Evolutionary conservation across 768 basidiomycete genomes (phyloP), one percentile per base, ranked within the genome.

Genomic region (Pisolithus sp.): DNA sequence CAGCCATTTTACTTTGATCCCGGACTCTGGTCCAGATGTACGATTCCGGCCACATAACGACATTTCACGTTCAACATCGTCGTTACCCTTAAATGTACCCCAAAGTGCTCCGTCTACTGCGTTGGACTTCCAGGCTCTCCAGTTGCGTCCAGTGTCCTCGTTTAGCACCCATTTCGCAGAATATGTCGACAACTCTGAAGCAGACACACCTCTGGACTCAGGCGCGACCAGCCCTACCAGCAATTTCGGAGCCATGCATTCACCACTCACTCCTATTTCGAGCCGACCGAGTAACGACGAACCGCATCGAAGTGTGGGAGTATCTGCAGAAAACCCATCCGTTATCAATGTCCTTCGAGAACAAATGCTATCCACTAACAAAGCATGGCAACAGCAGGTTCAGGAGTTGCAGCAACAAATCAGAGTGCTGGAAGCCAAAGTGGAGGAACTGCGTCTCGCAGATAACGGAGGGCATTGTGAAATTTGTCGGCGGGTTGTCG

Each of bases 331-430:
- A 50, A 77, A 77, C 34, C 63, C 73, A 42, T 57, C 72, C 21
- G 65, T 77, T 28, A 72, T 86, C 37, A 73, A 74, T 53, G 68
- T 73, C 18, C 66, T 87, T 34, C 85, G 82, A 59, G 80, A 86
- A 30, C 81, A 87, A 62, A 70, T 89, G 36, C 60, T 68, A 36
- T 70, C 72, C 8, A 68, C 81, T 23, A 81, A 83, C 49, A 75
- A 76, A 56, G 78, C 77, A 20, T 89, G 85, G 83, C 84, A 87
- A 59, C 77, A 73, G 52, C 82, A 86, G 53, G 76, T 89, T 47
- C 81, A 78, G 82, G 88, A 89, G 60, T 69, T 91, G 47, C 86
- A 86, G 61, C 77, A 79, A 12, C 85, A 86, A 62, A 77, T 91
- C 42, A 78, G 78, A 45, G 83, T 85, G 62, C 70, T 92, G 52